These are phyloP conservation scores for Gossypium trilobum DNA, from an alignment of 441 rosid genomes.

Conservation along the genomic window DNA sequence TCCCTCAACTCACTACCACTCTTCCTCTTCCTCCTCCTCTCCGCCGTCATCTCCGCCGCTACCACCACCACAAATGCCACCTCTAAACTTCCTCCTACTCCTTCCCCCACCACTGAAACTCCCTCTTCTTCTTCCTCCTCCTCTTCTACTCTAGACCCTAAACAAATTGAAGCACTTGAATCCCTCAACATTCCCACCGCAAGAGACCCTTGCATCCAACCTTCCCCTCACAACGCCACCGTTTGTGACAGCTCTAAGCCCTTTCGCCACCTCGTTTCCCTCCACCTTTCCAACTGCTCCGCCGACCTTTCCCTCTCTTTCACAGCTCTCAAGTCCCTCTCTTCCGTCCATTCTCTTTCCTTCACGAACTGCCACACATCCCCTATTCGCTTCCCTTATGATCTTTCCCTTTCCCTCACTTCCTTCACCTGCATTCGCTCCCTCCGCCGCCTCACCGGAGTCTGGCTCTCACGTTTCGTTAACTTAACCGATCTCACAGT, in stretches of 20 bases:
- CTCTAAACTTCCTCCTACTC: slow-evolving; percentile 9
- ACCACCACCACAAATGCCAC: slow-evolving; percentile 13
- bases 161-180: slow-evolving; percentile 63
- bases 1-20: not conserved
- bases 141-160: slow-evolving; percentile 65
- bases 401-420: slow-evolving; percentile 48
- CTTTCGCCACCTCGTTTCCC: slow-evolving; percentile 62
- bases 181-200: slow-evolving; percentile 63
- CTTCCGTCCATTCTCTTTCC: slow-evolving; percentile 58
- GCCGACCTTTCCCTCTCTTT: slow-evolving; percentile 57
- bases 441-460: slow-evolving; percentile 61
- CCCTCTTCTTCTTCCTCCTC: slow-evolving; percentile 23
- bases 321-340: slow-evolving; percentile 71
- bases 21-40: slow-evolving; percentile 18
- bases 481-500: slow-evolving; percentile 79
- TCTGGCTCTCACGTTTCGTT: slow-evolving; percentile 53
- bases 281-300: slow-evolving; percentile 71
- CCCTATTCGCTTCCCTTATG: slow-evolving; percentile 51
- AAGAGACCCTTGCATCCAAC: slow-evolving; percentile 54
- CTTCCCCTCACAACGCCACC: slow-evolving; percentile 32
- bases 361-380: slow-evolving; percentile 54
- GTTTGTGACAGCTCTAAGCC: slow-evolving; percentile 55
- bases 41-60: slow-evolving; percentile 11
- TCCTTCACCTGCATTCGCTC: slow-evolving; percentile 67
- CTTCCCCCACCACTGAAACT: slow-evolving; percentile 18